Evolutionary conservation across 1,284 basidiomycete genomes (phyloP).

Genomic region (Microstroma glucosiphilum): DNA sequence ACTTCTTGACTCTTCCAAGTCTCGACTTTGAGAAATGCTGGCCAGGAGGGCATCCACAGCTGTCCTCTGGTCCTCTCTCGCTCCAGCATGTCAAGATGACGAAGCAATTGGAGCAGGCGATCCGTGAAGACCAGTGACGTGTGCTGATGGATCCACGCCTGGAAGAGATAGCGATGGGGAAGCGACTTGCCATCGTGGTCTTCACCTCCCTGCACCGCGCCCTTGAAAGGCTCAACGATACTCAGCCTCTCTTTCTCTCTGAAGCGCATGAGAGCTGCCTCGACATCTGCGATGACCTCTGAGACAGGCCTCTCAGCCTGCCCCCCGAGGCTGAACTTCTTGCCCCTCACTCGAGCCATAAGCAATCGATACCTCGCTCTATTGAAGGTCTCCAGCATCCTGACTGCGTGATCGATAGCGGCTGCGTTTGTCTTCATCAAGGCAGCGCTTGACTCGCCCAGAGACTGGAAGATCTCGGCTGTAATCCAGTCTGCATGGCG

Average conservation of each 20-base stretch:
- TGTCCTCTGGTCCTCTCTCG: conserved; percentile 55
- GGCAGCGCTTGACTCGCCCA: conserved; percentile 27
- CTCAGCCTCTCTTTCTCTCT: conserved; percentile 57
- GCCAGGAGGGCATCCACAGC: conserved; percentile 64
- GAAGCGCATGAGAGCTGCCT: conserved; percentile 56
- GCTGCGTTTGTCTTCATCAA: conserved; percentile 22
- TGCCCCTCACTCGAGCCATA: conserved; percentile 17
- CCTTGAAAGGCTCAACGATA: conserved; percentile 61
- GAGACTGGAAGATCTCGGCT: conserved; percentile 24
- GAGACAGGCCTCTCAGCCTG: conserved; percentile 9
- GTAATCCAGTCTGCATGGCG: conserved; percentile 24
- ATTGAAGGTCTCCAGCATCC: conserved; percentile 31
- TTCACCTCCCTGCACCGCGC: conserved; percentile 13
- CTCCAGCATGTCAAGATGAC: conserved; percentile 61
- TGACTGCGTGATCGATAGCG: conserved; percentile 23
- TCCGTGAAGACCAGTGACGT: conserved; percentile 27
- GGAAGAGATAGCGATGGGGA: conserved; percentile 55
- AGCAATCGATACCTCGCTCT: conserved; percentile 21
- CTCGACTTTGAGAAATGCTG: conserved; percentile 53
- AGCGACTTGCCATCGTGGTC: conserved; percentile 18
- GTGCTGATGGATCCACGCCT: conserved; percentile 68
- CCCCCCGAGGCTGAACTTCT: conserved; percentile 16
- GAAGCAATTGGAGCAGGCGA: conserved; percentile 54
- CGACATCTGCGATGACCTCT: conserved; percentile 53
- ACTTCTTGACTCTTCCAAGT: conserved; percentile 53